Evolutionary conservation across 2,329 filamentous ascomycete species (phyloP).

Genomic region (Basipetospora sp.): DNA sequence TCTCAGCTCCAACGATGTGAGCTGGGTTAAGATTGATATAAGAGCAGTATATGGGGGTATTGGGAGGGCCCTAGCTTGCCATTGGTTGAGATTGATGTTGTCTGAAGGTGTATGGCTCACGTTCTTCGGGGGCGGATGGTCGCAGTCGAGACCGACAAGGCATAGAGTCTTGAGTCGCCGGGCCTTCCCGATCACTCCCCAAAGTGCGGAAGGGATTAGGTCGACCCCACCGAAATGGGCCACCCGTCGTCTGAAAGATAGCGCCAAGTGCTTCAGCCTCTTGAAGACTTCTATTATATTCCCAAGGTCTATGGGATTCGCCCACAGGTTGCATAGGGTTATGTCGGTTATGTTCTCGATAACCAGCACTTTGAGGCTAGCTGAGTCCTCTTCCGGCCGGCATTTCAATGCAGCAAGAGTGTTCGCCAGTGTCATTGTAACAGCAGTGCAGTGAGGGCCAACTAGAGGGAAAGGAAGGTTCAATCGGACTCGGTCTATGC

Average conservation of each 20-base stretch:
- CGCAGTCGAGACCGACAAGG: slow-evolving; percentile 29
- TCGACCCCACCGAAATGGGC: slow-evolving; percentile 26
- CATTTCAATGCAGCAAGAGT: slow-evolving; percentile 32
- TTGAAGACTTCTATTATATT: slow-evolving; percentile 31
- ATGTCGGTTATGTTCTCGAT: slow-evolving; percentile 36
- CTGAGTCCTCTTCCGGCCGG: slow-evolving; percentile 29
- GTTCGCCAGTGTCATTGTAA: slow-evolving; percentile 37
- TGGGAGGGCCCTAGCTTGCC: slow-evolving; percentile 26
- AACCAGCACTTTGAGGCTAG: slow-evolving; percentile 29
- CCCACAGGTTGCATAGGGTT: slow-evolving; percentile 32
- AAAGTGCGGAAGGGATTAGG: slow-evolving; percentile 30
- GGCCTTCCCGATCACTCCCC: slow-evolving; percentile 34
- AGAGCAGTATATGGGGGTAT: slow-evolving; percentile 18
- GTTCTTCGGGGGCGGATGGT: slow-evolving; percentile 21
- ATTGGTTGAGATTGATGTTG: slow-evolving; percentile 15
- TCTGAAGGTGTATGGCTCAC: slow-evolving; percentile 20
- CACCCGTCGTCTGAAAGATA: slow-evolving; percentile 25
- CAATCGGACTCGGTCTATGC: slow-evolving; percentile 31
- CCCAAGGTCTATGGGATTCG: slow-evolving; percentile 34
- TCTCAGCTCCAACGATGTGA: slow-evolving; percentile 30
- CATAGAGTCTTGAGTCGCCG: slow-evolving; percentile 30
- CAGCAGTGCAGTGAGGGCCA: slow-evolving; percentile 28
- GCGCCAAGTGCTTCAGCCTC: slow-evolving; percentile 28
- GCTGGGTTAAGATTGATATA: too few species aligned
- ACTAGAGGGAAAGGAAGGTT: slow-evolving; percentile 38